A percentile compares a stretch with the other conserved stretches of the same genome.
These are phyloP conservation scores for Pseudonitzschia delicatissima DNA, from an alignment of 108 stramenopile species.

Conservation along the genomic window DNA sequence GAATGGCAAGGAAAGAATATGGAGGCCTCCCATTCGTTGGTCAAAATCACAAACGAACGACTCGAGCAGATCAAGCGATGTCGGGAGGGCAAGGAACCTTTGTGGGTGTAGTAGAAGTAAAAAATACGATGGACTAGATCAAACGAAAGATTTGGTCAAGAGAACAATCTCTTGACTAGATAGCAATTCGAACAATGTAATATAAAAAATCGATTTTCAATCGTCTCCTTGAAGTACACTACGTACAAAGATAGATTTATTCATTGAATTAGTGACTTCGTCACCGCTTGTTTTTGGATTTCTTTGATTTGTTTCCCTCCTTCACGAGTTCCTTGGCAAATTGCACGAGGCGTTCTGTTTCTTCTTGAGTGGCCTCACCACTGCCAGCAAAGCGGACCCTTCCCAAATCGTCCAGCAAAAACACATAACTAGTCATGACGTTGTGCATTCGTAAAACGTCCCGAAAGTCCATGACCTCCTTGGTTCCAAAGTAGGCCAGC, in stretches of 20 bases:
- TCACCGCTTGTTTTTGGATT: not conserved
- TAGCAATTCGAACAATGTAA: not conserved
- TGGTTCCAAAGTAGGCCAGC: conserved; percentile 65
- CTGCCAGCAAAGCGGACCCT: conserved; percentile 79
- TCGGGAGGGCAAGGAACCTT: conserved; percentile 4
- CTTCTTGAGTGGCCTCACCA: conserved; percentile 62
- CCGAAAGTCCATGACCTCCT: conserved; percentile 55
- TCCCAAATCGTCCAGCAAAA: conserved; percentile 75
- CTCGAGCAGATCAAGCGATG: conserved; percentile 16
- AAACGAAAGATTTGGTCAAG: too few relatives aligned
- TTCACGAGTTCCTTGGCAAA: conserved; percentile 53
- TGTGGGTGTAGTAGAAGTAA: conserved; percentile 34
- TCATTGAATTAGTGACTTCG: too few relatives aligned
- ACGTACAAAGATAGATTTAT: too few relatives aligned
- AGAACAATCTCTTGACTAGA: not conserved
- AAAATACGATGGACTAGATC: not conserved
- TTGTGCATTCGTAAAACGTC: conserved; percentile 84
- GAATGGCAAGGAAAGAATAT: conserved; percentile 45
- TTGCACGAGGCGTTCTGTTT: conserved; percentile 45
- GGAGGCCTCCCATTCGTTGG: conserved; percentile 22
- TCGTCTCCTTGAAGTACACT: too few relatives aligned
- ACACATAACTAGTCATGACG: conserved; percentile 75
- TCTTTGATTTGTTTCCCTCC: conserved; percentile 12
- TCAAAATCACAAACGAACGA: conserved; percentile 22
- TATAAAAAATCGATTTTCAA: not conserved